Percentiles rank a stretch among this genome's conserved stretches.
phyloP scores from a whole-genome alignment of 495 filamentous ascomycete species.

The Aspergillus mulundensis region DNA sequence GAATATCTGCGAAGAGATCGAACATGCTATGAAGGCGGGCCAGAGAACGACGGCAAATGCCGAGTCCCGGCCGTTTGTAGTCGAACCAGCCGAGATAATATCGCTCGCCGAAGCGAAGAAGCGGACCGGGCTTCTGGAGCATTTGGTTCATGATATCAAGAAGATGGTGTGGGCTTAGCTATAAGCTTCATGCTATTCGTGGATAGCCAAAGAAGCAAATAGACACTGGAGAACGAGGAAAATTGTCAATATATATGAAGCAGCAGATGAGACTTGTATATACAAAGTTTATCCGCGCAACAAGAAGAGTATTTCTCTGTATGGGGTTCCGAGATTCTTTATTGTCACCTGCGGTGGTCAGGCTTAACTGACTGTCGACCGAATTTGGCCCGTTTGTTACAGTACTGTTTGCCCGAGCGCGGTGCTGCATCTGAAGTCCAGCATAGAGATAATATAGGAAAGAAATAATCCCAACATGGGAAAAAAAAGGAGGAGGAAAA shows the following conservation, averaged over 20 bases:
- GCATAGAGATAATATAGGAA: neutral
- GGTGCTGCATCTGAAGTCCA: no score
- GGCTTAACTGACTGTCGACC: neutral
- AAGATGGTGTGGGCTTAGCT: slow-evolving; percentile 82
- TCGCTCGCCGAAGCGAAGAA: slow-evolving; percentile 77
- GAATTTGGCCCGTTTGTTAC: neutral
- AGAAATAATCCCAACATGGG: neutral
- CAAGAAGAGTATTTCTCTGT: neutral
- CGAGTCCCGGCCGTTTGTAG: slow-evolving; percentile 21
- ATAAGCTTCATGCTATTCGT: neutral
- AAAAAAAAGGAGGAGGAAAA: neutral
- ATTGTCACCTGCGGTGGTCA: neutral
- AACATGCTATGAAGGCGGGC: slow-evolving; percentile 37
- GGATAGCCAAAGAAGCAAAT: neutral
- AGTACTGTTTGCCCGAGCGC: neutral
- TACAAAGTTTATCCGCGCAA: neutral
- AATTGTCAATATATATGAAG: neutral
- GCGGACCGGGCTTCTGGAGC: slow-evolving; percentile 81
- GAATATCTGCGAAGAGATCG: slow-evolving; percentile 60
- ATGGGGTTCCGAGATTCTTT: neutral
- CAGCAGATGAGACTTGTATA: neutral
- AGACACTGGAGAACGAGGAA: neutral
- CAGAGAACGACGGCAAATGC: slow-evolving; percentile 17
- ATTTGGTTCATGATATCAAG: slow-evolving; percentile 80
- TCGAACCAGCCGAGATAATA: slow-evolving; percentile 76